Conservation (phyloP, 257 asterid species). For the Scutellaria galericulata region DNA sequence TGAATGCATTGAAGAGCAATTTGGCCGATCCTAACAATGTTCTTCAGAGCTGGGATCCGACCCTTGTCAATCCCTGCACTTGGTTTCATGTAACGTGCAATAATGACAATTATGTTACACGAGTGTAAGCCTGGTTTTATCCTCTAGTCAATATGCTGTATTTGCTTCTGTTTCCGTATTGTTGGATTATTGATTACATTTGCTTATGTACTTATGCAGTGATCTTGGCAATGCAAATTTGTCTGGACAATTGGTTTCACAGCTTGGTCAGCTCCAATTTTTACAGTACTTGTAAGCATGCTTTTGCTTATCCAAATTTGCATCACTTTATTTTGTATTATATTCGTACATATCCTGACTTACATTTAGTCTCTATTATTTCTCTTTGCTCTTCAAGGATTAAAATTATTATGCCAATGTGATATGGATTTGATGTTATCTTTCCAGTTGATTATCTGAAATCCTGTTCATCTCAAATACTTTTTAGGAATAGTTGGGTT, state of each 20-base stretch:
- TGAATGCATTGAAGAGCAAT: conserved; percentile 74
- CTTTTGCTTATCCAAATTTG: conserved; percentile 20
- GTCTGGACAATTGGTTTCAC: conserved; percentile 84
- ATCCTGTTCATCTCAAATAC: background rate
- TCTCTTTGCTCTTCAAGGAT: conserved; percentile 6
- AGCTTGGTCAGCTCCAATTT: conserved; percentile 78
- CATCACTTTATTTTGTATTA: background rate
- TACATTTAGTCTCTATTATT: background rate
- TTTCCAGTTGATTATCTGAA: background rate
- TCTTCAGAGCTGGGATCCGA: conserved; percentile 96
- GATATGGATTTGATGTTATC: background rate
- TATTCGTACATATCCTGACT: background rate
- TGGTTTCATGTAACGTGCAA: conserved; percentile 98
- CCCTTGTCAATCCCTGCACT: conserved; percentile 97
- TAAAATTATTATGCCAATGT: background rate
- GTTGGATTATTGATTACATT: conserved; percentile 23
- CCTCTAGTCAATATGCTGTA: conserved; percentile 20
- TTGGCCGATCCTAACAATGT: conserved; percentile 89
- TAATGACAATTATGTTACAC: conserved; percentile 75
- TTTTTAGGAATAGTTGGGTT: background rate
- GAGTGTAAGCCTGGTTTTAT: conserved; percentile 71
- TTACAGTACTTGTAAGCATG: conserved; percentile 91
- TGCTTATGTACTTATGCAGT: conserved; percentile 48
- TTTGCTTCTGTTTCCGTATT: conserved; percentile 1
- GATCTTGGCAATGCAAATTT: conserved; percentile 98